Percentiles rank a stretch among this genome's conserved stretches.
Evolutionary conservation across 2,329 filamentous ascomycete genomes (phyloP).

Genomic region (Huntiella abstrusa): DNA sequence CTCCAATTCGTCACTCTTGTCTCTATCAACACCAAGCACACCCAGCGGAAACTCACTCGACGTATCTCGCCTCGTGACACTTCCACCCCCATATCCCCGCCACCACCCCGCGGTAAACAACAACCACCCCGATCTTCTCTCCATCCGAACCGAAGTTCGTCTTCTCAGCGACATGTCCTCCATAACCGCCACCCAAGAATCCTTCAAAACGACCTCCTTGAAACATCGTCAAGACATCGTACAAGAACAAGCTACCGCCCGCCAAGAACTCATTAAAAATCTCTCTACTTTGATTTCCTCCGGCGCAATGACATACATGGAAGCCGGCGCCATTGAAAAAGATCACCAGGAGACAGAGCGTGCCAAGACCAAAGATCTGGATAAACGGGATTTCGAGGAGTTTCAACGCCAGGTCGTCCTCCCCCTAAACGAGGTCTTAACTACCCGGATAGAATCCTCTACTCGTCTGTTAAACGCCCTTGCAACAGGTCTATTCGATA

Average conservation of each 20-base stretch:
- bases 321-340: constrained; percentile 64
- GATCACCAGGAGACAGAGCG: constrained; percentile 55
- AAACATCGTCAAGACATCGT: constrained; percentile 38
- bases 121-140: constrained; percentile 72
- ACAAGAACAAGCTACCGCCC: constrained; percentile 31
- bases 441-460: constrained; percentile 52
- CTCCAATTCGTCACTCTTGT: constrained; percentile 22
- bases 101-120: constrained; percentile 95
- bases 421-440: constrained; percentile 64
- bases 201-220: constrained; percentile 33
- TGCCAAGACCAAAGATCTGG: constrained; percentile 48
- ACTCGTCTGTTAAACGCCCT: constrained; percentile 39
- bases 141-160: constrained; percentile 56
- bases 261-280: constrained; percentile 48
- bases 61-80: constrained; percentile 75
- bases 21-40: constrained; percentile 26
- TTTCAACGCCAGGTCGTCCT: constrained; percentile 73
- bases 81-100: constrained; percentile 83
- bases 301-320: constrained; percentile 63
- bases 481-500: constrained; percentile 5
- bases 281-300: constrained; percentile 62
- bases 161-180: constrained; percentile 56
- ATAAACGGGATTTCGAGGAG: constrained; percentile 63
- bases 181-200: constrained; percentile 48
- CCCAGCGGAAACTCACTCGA: constrained; percentile 45